Evolutionary conservation across 305 asterid species (phyloP), one percentile per base, ranked within the genome.

Genomic region (Nicotiana rustica): DNA sequence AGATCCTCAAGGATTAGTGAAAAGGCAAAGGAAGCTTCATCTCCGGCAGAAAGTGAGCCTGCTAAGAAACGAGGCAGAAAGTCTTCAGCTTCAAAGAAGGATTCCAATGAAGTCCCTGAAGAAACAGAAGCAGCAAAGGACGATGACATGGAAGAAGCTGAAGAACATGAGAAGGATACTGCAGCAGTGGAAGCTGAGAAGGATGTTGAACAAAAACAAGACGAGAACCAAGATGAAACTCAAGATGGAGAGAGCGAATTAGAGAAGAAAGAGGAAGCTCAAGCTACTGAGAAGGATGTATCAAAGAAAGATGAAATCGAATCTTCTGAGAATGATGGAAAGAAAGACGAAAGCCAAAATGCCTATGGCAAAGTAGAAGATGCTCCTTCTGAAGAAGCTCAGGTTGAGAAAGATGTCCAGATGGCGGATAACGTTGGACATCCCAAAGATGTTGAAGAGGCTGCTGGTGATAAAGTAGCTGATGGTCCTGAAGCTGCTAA

Each of bases 1-100:
- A 87, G 93, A 85, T 90, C 92, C 14, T 68, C 91, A 13, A 90
- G 93, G 84, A 90, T 90, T 78, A 87, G 82, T 64, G 90, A 69
- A 75, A 90, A 87, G 83, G 87, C 78, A 2, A 90, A 84, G 86
- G 77, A 67, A n/a, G 79, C 88, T 81, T 86, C 88, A n/a, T 57
- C 91, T 17, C 65, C 65, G 15, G 84, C 70, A 55, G 84, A 65
- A 59, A 85, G 81, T 56, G 86, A 62, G 67, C 71, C 86, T n/a
- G 84, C 88, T 15, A 89, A 82, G 83, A 89, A 89, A 65, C 81
- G 87, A 71, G 57, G 85, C 85, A 84, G 83, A 56, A 87, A 84
- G 76, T 61, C 90, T 29, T 86, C 88, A 49, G 60, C 84, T 83
- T 82, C 87, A 0, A 85, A 87, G 82, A 84, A 82, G 79, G 80